Evolutionary conservation across 495 filamentous ascomycete genomes (phyloP).

Genomic region (Penicillium ochrochloron): DNA sequence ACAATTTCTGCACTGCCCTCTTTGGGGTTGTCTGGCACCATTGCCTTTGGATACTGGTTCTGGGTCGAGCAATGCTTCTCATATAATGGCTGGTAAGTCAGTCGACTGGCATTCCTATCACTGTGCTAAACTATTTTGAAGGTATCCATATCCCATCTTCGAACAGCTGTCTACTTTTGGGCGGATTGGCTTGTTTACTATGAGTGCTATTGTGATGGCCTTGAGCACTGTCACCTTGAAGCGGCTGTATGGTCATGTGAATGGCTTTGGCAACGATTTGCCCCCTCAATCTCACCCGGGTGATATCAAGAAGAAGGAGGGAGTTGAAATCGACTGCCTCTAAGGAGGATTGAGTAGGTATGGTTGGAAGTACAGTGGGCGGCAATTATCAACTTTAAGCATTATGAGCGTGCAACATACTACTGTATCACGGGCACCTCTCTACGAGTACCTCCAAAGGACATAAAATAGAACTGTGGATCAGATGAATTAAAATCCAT

Average conservation of each 20-base stretch:
- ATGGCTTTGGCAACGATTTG: slow-evolving; percentile 55
- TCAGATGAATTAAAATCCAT: neutral
- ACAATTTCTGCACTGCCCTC: slow-evolving; percentile 65
- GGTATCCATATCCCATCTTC: slow-evolving; percentile 90
- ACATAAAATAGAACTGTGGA: neutral
- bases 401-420: neutral
- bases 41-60: slow-evolving; percentile 82
- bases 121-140: slow-evolving; percentile 36
- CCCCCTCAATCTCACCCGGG: slow-evolving; percentile 37
- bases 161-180: slow-evolving; percentile 62
- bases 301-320: slow-evolving; percentile 35
- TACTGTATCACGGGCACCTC: neutral
- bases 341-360: neutral
- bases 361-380: no score
- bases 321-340: slow-evolving; percentile 19
- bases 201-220: slow-evolving; percentile 73
- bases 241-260: slow-evolving; percentile 69
- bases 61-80: slow-evolving; percentile 84
- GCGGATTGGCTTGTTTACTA: slow-evolving; percentile 68
- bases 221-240: slow-evolving; percentile 67
- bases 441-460: neutral
- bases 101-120: neutral
- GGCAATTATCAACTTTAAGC: neutral
- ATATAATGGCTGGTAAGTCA: slow-evolving; percentile 71
- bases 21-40: slow-evolving; percentile 60